Base-by-base conservation (phyloP, 75 land plant genomes). In the Pinus albicaulis region DNA sequence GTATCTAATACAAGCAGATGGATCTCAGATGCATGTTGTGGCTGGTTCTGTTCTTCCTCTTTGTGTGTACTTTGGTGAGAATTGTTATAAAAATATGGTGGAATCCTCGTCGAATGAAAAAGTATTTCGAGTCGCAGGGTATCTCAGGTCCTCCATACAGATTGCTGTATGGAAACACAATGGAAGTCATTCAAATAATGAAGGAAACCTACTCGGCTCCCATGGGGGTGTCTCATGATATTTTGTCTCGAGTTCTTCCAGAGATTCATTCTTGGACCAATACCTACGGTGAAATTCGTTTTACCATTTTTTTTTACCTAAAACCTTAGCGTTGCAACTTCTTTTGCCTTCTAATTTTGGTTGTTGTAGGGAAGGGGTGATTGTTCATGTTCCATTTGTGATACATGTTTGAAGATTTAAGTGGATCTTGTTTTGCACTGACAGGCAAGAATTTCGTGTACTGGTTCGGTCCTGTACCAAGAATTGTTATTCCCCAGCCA, bases 401-500 rank as follows among this genome's bases (percentile, higher is more conserved):
- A 44, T 7, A 8, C 48, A 44, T 44, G 48, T 7, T 44, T 44
- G 48, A 44, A 7, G 48, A 8, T 44, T 44, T 44, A 44, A 44
- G 8, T 44, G 10, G 48, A 7, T 44, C 0, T 31, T 31, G 31
- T 31, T 31, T 31, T 31, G 31, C 31, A 31, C 7, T 44, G 48
- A 7, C 48, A 44, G 48, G 48, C 8, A 5, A 44, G 48, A 44
- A 44, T 44, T 44, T 44, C 8, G 8, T 44, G 48, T 83, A 74
- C 74, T 83, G 71, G 71, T 64, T 73, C n/a, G 82, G 73, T 7
- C 57, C 64, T 14, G 56, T 56, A 6, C 71, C 82, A 15, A 63
- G 74, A 15, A 25, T 78, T 36, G 78, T 76, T 3, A 70, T 83
- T 48, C 60, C 79, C 17, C 82, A 83, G 57, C 82, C 85, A 34